phyloP scores from a whole-genome alignment of 2,329 filamentous ascomycete genomes.

The Diplodia seriata region DNA sequence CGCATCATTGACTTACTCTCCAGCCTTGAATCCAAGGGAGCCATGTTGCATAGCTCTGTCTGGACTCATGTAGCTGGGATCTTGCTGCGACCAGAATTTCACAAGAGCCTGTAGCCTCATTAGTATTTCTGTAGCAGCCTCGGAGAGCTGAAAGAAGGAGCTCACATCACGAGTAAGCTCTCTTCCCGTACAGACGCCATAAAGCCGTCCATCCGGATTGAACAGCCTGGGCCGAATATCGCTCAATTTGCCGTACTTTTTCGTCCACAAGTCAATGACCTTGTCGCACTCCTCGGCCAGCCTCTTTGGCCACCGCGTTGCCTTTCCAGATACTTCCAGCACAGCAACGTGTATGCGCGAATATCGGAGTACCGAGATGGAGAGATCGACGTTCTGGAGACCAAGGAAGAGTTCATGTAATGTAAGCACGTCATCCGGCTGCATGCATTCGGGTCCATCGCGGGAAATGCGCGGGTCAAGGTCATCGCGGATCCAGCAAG shows the following conservation, averaged over 20 bases:
- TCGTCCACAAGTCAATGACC: constrained; percentile 50
- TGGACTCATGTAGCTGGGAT: constrained; percentile 42
- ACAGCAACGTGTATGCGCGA: constrained; percentile 57
- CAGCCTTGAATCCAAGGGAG: constrained; percentile 54
- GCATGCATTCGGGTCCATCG: constrained; percentile 52
- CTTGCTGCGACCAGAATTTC: constrained; percentile 43
- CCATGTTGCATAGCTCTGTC: constrained; percentile 47
- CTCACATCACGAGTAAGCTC: constrained; percentile 50
- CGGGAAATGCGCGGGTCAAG: constrained; percentile 55
- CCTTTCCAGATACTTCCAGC: constrained; percentile 51
- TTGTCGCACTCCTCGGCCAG: constrained; percentile 55
- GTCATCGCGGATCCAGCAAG: constrained; percentile 56
- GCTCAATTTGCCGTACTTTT: constrained; percentile 48
- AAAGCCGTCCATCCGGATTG: constrained; percentile 52
- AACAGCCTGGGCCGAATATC: constrained; percentile 51
- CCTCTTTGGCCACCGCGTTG: constrained; percentile 56
- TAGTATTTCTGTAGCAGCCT: constrained; percentile 8
- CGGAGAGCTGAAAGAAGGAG: constrained; percentile 32
- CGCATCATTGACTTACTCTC: constrained; percentile 48
- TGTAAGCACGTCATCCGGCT: constrained; percentile 52
- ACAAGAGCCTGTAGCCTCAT: constrained; percentile 42
- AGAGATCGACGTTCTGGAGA: constrained; percentile 37
- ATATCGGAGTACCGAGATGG: constrained; percentile 47
- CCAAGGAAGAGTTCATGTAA: constrained; percentile 52
- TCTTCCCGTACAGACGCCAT: constrained; percentile 49